Conservation (phyloP, 1,284 basidiomycete genomes). For the Ustilago nuda region DNA sequence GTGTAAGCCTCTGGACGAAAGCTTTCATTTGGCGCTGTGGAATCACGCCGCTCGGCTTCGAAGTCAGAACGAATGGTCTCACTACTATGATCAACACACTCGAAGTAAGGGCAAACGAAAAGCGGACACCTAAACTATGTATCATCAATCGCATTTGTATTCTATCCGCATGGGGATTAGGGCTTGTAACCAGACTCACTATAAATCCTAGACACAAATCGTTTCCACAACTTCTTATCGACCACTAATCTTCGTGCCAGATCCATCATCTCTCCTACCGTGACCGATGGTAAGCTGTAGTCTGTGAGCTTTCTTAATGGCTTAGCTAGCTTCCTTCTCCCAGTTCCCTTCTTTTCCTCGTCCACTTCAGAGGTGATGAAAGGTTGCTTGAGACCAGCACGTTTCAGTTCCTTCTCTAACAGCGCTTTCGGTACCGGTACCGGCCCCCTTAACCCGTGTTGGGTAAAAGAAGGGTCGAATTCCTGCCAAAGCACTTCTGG, state of each 20-base stretch:
- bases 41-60: conserved; percentile 27
- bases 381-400: conserved; percentile 70
- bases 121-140: conserved; percentile 8
- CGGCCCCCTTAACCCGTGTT: conserved; percentile 4
- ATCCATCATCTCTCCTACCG: conserved; percentile 80
- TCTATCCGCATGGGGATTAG: background rate
- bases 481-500: conserved; percentile 59
- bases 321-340: conserved; percentile 33
- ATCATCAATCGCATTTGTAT: background rate
- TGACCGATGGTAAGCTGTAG: conserved; percentile 78
- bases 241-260: conserved; percentile 77
- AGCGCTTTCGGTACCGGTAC: conserved; percentile 75
- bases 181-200: conserved; percentile 31
- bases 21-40: conserved; percentile 39
- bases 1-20: conserved; percentile 13
- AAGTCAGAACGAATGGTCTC: conserved; percentile 24
- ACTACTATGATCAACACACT: background rate
- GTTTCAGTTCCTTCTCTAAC: conserved; percentile 74
- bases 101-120: conserved; percentile 25
- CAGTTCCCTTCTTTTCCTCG: conserved; percentile 7
- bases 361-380: conserved; percentile 7
- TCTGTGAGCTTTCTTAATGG: conserved; percentile 76
- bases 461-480: conserved; percentile 15
- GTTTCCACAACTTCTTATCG: conserved; percentile 76
- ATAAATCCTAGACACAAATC: conserved; percentile 79